Conservation (phyloP, 805 yeast genomes). For the Cyberlindnera mycetangii region DNA sequence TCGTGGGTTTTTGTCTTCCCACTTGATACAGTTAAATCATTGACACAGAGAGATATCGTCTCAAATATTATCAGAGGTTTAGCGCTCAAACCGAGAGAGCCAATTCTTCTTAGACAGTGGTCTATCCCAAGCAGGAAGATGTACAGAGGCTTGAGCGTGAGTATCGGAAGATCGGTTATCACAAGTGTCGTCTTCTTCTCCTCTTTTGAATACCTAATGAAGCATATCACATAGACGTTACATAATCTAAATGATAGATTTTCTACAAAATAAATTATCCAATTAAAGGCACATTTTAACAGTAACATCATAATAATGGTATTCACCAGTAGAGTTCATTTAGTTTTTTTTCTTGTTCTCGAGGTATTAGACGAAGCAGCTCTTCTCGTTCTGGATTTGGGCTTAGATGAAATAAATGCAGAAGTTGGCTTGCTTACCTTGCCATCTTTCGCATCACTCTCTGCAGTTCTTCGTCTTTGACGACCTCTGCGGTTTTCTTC, state of each 20-base stretch:
- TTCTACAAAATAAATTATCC: neutral
- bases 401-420: neutral
- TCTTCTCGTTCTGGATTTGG: slow-evolving; percentile 3
- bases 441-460: slow-evolving; percentile 6
- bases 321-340: slow-evolving; percentile 3
- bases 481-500: neutral
- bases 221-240: slow-evolving; percentile 39
- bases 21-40: slow-evolving; percentile 74
- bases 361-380: neutral
- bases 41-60: slow-evolving; percentile 71
- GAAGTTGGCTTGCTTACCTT: slow-evolving; percentile 5
- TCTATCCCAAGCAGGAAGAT: slow-evolving; percentile 45
- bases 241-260: neutral
- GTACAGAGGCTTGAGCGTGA: slow-evolving; percentile 78
- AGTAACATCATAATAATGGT: neutral
- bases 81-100: slow-evolving; percentile 41
- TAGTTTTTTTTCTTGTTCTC: slow-evolving; percentile 16
- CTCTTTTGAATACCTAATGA: slow-evolving; percentile 65
- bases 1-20: slow-evolving; percentile 80
- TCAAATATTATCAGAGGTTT: slow-evolving; percentile 57
- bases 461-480: neutral
- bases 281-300: neutral
- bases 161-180: slow-evolving; percentile 65
- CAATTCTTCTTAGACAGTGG: slow-evolving; percentile 32
- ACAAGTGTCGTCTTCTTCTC: slow-evolving; percentile 77